Conservation (phyloP, 2,329 filamentous ascomycete genomes). For the Diaporthe citriasiana region DNA sequence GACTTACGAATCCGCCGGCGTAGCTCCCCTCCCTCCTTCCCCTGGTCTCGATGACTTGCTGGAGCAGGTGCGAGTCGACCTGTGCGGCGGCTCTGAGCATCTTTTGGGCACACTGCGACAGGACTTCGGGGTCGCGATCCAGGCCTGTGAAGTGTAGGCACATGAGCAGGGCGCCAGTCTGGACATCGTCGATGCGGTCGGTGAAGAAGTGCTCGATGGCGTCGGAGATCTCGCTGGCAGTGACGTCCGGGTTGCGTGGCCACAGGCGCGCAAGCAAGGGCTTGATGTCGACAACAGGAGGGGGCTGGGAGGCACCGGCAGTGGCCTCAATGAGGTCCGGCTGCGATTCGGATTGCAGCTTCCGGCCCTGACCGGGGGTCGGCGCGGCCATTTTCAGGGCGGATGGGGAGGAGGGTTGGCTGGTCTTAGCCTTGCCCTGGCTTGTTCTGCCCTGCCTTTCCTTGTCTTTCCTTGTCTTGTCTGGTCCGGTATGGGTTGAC, state of each 20-base stretch:
- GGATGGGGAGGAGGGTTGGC: neutral
- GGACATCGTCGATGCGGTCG: conserved; percentile 87
- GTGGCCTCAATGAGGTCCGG: conserved; percentile 37
- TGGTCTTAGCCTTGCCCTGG: neutral
- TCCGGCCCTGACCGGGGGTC: neutral
- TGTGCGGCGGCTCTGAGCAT: conserved; percentile 86
- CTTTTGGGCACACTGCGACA: conserved; percentile 84
- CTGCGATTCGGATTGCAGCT: conserved; percentile 34
- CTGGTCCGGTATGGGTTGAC: neutral
- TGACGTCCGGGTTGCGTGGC: conserved; percentile 70
- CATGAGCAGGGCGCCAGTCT: conserved; percentile 89
- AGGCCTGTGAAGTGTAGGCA: conserved; percentile 91
- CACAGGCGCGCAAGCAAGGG: conserved; percentile 81
- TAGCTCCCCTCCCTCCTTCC: conserved; percentile 80
- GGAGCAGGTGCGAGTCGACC: conserved; percentile 76
- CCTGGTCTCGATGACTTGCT: conserved; percentile 70
- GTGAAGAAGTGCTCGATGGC: conserved; percentile 94
- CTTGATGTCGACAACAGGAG: conserved; percentile 70
- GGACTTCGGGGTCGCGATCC: conserved; percentile 86
- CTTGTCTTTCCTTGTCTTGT: neutral
- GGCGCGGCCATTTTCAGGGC: conserved; percentile 23
- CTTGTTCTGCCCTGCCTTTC: neutral
- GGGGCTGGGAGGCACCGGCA: conserved; percentile 36
- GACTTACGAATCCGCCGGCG: conserved; percentile 82
- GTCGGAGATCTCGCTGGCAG: conserved; percentile 86